These are phyloP conservation scores for Pichia sp. DNA, from an alignment of 1,139 yeast genomes.

Conservation along the genomic window DNA sequence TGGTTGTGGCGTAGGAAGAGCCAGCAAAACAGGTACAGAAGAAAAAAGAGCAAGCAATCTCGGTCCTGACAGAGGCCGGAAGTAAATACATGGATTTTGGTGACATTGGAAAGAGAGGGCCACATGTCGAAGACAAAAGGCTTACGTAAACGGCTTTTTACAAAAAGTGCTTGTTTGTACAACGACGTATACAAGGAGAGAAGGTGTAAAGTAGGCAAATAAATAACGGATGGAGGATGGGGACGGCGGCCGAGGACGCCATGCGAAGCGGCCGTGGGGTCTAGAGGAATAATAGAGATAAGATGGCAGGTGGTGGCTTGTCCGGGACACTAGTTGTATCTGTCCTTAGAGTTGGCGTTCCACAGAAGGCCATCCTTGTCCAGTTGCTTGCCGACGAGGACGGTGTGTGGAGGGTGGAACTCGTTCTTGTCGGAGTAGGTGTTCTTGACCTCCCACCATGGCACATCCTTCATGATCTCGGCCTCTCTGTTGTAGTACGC, in stretches of 20 bases:
- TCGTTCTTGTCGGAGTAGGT: constrained; percentile 32
- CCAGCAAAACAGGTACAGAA: too few species aligned
- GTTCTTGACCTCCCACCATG: constrained; percentile 52
- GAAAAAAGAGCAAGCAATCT: too few species aligned
- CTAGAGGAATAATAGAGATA: not conserved
- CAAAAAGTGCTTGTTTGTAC: too few species aligned
- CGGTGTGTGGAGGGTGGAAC: constrained; percentile 35
- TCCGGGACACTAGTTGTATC: constrained; percentile 19
- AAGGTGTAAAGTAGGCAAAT: constrained; percentile 5
- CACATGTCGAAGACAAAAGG: too few species aligned
- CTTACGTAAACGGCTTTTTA: too few species aligned
- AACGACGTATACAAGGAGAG: not conserved
- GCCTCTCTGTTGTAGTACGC: constrained; percentile 69
- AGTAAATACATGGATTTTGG: too few species aligned
- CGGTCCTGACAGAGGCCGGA: too few species aligned
- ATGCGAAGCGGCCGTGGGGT: not conserved
- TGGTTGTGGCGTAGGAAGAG: too few species aligned
- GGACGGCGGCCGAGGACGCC: not conserved
- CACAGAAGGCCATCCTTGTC: constrained; percentile 29
- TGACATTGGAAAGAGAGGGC: too few species aligned
- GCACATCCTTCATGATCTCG: constrained; percentile 54
- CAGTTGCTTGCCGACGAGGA: constrained; percentile 32
- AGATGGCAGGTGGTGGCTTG: not conserved
- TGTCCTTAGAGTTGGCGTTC: constrained; percentile 31
- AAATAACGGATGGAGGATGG: constrained; percentile 1